These are phyloP conservation scores for Acmispon strigosus DNA, from an alignment of 306 rosid species.

Conservation along the genomic window DNA sequence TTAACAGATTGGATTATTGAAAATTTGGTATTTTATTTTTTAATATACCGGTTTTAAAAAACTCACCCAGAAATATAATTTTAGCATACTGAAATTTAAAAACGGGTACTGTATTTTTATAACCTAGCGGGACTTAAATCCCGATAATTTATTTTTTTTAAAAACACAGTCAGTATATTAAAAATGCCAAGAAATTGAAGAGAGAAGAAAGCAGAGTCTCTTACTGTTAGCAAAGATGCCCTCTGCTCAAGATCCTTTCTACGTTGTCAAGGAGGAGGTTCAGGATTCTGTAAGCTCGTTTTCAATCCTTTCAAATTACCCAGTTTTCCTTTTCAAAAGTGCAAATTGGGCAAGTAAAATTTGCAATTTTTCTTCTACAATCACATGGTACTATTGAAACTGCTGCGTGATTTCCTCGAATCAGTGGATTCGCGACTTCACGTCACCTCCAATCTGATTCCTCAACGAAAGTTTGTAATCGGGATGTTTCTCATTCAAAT, in stretches of 20 bases:
- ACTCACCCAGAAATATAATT: too few relatives aligned
- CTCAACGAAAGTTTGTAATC: background rate
- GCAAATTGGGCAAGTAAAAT: background rate
- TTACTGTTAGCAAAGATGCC: slow-evolving; percentile 75
- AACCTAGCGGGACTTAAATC: too few relatives aligned
- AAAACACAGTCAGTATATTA: too few relatives aligned
- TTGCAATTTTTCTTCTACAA: background rate
- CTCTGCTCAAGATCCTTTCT: slow-evolving; percentile 95
- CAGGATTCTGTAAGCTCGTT: slow-evolving; percentile 78
- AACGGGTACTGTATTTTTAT: too few relatives aligned
- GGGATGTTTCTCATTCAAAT: background rate
- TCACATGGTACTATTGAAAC: background rate
- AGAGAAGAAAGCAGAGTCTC: too few relatives aligned
- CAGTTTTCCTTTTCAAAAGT: background rate
- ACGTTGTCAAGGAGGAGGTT: slow-evolving; percentile 95
- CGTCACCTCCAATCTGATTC: slow-evolving; percentile 13
- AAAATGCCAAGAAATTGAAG: too few relatives aligned
- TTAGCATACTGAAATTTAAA: too few relatives aligned
- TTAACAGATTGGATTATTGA: too few relatives aligned
- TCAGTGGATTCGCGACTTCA: slow-evolving; percentile 1
- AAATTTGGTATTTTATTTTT: too few relatives aligned
- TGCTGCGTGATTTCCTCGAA: background rate
- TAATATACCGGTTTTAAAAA: too few relatives aligned
- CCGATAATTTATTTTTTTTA: too few relatives aligned
- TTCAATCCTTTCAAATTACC: background rate